Conservation (phyloP, 2,329 filamentous ascomycete genomes). For the Beauveria asiatica region DNA sequence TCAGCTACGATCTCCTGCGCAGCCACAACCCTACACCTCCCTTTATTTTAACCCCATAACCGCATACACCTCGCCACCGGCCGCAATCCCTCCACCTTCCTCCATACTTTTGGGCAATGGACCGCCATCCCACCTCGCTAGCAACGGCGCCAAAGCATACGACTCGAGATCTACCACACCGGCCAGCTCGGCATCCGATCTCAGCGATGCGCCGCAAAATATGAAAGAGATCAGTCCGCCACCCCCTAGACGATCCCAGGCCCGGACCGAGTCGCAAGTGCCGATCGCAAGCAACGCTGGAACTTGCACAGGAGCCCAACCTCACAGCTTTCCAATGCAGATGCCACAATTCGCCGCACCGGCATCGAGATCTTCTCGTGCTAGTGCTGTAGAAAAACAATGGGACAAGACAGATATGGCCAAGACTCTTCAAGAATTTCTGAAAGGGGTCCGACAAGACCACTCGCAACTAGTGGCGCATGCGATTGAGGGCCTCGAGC, state of each 20-base stretch:
- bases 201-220: neutral
- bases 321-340: neutral
- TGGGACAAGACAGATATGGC: neutral
- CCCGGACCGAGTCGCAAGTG: neutral
- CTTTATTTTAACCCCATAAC: neutral
- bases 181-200: neutral
- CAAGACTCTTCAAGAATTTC: slow-evolving; percentile 27
- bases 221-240: slow-evolving; percentile 21
- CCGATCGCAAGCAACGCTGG: neutral
- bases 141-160: neutral
- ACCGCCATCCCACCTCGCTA: neutral
- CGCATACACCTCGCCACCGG: neutral
- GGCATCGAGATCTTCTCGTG: slow-evolving; percentile 1
- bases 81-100: neutral
- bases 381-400: neutral
- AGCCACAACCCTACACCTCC: neutral
- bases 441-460: slow-evolving; percentile 35
- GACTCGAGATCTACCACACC: neutral
- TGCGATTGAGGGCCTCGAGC: slow-evolving; percentile 36
- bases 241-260: slow-evolving; percentile 17
- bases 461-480: slow-evolving; percentile 38
- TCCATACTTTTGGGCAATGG: slow-evolving; percentile 2
- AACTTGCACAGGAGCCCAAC: slow-evolving; percentile 14
- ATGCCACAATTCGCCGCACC: slow-evolving; percentile 11
- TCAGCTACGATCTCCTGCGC: neutral